These are phyloP conservation scores for Penicillium crystallinum DNA, from an alignment of 495 filamentous ascomycete species.

Conservation along the genomic window DNA sequence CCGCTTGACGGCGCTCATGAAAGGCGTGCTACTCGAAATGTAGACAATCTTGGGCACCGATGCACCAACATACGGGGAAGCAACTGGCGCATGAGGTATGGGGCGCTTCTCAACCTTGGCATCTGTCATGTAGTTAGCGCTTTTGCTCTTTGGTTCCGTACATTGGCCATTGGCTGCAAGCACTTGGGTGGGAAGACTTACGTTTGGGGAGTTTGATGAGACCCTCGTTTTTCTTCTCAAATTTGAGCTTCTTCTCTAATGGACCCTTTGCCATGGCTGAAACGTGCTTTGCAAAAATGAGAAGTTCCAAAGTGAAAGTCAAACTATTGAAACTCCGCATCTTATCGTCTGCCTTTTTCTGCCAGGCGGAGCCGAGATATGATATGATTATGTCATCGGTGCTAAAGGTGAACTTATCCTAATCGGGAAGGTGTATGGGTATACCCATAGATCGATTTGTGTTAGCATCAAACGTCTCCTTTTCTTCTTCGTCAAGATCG, in stretches of 20 bases:
- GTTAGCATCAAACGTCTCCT: too few relatives aligned
- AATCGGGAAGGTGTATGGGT: background rate
- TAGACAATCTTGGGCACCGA: slow-evolving; percentile 64
- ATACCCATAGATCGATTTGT: background rate
- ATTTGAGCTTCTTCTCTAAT: slow-evolving; percentile 30
- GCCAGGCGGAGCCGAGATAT: slow-evolving; percentile 8
- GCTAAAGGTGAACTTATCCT: background rate
- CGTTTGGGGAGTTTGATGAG: slow-evolving; percentile 37
- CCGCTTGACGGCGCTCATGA: slow-evolving; percentile 79
- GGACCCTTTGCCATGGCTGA: slow-evolving; percentile 24
- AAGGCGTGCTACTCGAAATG: slow-evolving; percentile 66
- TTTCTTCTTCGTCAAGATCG: too few relatives aligned
- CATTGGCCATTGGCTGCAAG: background rate
- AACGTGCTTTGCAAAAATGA: background rate
- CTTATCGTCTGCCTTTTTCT: slow-evolving; percentile 24
- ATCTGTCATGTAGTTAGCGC: slow-evolving; percentile 22
- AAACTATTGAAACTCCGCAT: background rate
- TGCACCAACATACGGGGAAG: slow-evolving; percentile 50
- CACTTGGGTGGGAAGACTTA: slow-evolving; percentile 6
- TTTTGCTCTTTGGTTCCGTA: slow-evolving; percentile 2
- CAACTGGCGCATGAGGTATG: slow-evolving; percentile 61
- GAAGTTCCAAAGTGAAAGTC: background rate
- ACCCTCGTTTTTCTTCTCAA: slow-evolving; percentile 38
- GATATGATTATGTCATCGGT: background rate
- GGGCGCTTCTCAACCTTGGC: slow-evolving; percentile 59